A percentile compares a stretch with the other conserved stretches of the same genome.
phyloP scores from a whole-genome alignment of 179 eudicot genomes.

The Beta lomatogona region DNA sequence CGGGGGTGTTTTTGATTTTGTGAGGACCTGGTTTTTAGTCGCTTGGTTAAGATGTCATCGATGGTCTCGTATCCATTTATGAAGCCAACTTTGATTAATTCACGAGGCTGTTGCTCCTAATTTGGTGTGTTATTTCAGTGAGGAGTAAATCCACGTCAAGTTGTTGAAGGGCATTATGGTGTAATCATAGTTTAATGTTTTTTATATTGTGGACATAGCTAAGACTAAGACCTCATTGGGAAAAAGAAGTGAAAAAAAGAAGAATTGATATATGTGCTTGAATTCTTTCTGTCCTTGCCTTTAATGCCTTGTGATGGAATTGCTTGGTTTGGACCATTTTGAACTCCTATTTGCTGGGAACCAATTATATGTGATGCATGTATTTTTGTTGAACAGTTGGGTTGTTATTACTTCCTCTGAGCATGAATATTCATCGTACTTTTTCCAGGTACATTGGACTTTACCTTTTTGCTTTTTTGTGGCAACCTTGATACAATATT shows the following conservation, averaged over 20 bases:
- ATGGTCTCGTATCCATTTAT: not conserved
- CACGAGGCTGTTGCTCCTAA: not conserved
- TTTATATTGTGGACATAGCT: not conserved
- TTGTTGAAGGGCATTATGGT: not conserved
- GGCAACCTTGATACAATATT: constrained; percentile 81
- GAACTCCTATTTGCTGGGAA: not conserved
- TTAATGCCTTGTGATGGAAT: not conserved
- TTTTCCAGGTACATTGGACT: constrained; percentile 62
- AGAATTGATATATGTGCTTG: not conserved
- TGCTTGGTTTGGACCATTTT: not conserved
- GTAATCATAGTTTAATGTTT: not conserved
- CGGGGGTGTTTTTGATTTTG: not conserved
- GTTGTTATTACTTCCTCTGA: not conserved
- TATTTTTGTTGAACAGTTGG: not conserved
- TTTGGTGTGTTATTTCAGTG: no score
- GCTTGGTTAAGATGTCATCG: not conserved
- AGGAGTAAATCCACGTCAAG: not conserved
- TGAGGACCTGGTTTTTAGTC: not conserved
- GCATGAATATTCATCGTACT: not conserved
- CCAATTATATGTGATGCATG: not conserved
- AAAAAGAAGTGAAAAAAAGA: not conserved
- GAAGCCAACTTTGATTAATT: not conserved
- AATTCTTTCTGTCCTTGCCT: not conserved
- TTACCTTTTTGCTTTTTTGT: constrained; percentile 67
- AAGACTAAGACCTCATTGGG: not conserved